Evolutionary conservation across 371 early-diverging fungal genomes (phyloP).

Genomic region (Mucor irregularis): DNA sequence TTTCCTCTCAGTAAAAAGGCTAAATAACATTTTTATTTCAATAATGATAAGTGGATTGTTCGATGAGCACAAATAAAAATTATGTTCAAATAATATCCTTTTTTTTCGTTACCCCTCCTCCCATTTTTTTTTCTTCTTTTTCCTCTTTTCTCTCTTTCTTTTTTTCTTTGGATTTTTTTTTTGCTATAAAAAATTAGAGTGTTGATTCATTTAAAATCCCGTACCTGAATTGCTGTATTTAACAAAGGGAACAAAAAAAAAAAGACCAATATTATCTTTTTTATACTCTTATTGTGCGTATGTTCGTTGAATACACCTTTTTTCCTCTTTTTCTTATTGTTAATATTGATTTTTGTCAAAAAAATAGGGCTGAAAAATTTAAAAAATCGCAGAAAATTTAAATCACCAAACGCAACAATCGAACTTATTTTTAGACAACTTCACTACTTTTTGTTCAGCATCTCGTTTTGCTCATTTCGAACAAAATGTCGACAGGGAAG

Average conservation of each 20-base stretch:
- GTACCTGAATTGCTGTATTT: constrained; percentile 21
- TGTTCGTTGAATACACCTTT: neutral
- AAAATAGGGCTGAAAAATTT: neutral
- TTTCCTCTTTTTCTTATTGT: neutral
- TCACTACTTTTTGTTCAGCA: neutral
- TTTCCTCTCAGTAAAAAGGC: constrained; percentile 17
- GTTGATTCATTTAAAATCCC: constrained; percentile 15
- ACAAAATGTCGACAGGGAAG: constrained; percentile 5
- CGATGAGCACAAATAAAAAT: constrained; percentile 14
- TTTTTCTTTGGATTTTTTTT: neutral
- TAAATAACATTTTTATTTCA: constrained; percentile 8
- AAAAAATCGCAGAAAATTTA: too few species aligned
- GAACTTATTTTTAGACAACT: neutral
- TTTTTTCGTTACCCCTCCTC: too few species aligned
- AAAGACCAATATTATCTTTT: neutral
- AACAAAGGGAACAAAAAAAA: neutral
- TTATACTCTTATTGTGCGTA: too few species aligned
- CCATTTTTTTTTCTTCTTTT: constrained; percentile 6
- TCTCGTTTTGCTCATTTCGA: neutral
- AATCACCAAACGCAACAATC: neutral
- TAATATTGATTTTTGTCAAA: neutral
- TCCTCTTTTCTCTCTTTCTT: constrained; percentile 1
- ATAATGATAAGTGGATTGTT: constrained; percentile 12
- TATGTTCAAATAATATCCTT: neutral
- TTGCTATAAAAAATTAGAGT: neutral